A percentile compares a stretch with the other conserved stretches of the same genome.
Conservation (phyloP, 768 basidiomycete species). For the Epithele typhae region DNA sequence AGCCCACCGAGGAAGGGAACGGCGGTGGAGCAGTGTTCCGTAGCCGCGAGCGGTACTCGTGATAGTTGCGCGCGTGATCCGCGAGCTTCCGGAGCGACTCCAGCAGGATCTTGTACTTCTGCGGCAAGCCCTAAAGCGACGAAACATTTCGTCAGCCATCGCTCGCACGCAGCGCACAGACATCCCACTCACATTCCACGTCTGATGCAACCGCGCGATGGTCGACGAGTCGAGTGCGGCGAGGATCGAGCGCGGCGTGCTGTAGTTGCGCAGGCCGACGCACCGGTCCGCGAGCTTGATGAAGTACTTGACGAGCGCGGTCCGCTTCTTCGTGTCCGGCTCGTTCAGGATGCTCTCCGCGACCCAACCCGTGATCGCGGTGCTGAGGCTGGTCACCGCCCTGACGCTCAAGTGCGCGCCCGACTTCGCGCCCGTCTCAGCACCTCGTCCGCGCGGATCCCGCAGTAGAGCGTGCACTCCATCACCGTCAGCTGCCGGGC, state of each 20-base stretch:
- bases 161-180: background rate
- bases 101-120: slow-evolving; percentile 78
- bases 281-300: slow-evolving; percentile 93
- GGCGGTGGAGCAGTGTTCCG: slow-evolving; percentile 84
- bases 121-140: slow-evolving; percentile 68
- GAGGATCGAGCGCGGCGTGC: slow-evolving; percentile 87
- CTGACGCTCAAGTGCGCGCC: slow-evolving; percentile 62
- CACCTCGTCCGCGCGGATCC: slow-evolving; percentile 85
- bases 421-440: slow-evolving; percentile 75
- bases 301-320: slow-evolving; percentile 79
- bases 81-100: slow-evolving; percentile 81
- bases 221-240: slow-evolving; percentile 96
- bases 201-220: slow-evolving; percentile 86
- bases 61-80: slow-evolving; percentile 87
- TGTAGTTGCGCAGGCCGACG: slow-evolving; percentile 79
- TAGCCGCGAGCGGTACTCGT: slow-evolving; percentile 85
- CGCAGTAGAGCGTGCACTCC: slow-evolving; percentile 85
- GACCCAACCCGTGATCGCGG: slow-evolving; percentile 93
- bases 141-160: background rate
- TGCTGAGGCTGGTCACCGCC: slow-evolving; percentile 84
- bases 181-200: slow-evolving; percentile 58
- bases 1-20: slow-evolving; percentile 87
- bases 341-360: slow-evolving; percentile 92
- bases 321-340: slow-evolving; percentile 81
- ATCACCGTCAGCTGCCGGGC: slow-evolving; percentile 92